Conservation (phyloP, 2,329 filamentous ascomycete genomes). For the Neonectria punicea region DNA sequence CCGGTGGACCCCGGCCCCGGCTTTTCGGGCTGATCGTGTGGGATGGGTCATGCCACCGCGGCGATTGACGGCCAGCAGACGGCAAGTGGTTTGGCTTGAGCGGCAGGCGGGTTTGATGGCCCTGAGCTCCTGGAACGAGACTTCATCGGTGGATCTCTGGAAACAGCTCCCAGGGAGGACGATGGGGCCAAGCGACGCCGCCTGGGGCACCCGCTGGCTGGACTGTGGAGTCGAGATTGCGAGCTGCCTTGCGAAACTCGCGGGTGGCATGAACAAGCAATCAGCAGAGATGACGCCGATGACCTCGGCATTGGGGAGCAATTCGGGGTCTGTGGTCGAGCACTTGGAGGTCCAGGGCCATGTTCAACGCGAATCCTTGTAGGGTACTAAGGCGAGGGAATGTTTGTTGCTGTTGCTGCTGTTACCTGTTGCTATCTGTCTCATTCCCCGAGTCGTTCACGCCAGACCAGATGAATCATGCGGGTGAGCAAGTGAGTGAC, state of each 20-base stretch:
- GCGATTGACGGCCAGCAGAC: constrained; percentile 17
- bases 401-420: constrained; percentile 6
- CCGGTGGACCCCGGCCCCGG: constrained; percentile 1
- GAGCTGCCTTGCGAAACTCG: constrained; percentile 11
- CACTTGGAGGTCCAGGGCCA: constrained; percentile 8
- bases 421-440: background rate
- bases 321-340: constrained; percentile 13
- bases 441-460: constrained; percentile 12
- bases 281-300: constrained; percentile 29
- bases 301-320: constrained; percentile 14
- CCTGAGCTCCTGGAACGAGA: background rate
- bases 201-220: constrained; percentile 24
- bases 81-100: background rate
- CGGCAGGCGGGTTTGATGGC: background rate
- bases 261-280: constrained; percentile 37
- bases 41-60: constrained; percentile 25
- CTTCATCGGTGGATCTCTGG: constrained; percentile 17
- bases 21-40: constrained; percentile 7
- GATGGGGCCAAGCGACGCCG: constrained; percentile 12
- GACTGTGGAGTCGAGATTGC: constrained; percentile 25
- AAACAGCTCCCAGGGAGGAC: constrained; percentile 4
- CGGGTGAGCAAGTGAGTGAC: background rate
- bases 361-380: constrained; percentile 15
- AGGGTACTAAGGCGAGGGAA: background rate
- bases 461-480: constrained; percentile 18